Base-by-base conservation (phyloP, 2,329 filamentous ascomycete species). In the Aspergillus fumigatiaffinis region DNA sequence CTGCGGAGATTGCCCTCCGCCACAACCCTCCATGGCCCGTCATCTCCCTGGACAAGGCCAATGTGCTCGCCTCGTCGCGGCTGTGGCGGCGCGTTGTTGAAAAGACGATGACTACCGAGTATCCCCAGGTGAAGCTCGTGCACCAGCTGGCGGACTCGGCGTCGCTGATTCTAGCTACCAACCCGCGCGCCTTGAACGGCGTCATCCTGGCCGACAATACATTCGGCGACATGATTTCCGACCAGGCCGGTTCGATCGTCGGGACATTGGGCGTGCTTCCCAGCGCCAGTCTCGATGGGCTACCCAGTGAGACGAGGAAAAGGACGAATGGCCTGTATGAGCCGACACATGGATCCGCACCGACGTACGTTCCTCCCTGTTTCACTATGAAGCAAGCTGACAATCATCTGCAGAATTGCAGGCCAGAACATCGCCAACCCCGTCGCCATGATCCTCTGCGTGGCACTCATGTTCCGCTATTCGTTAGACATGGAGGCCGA, bases 391-490 rank as follows among this genome's bases (percentile, higher is more conserved):
- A 38, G 26, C 21, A 51, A 20, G n/a, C 20, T 51, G 35, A 51
- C 50, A 26, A 17, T 23, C 21, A 26, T 47, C 21, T 47, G 29
- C 49, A 91, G 96, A 66, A 96, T 97, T 67, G 91, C 89, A 0
- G 91, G 91, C 58, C 83, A 92, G 76, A 89, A 90, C 61, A 87
- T 95, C 63, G 91, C 94, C 67, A 95, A 93, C 78, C 92, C 92
- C 4, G 82, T 96, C 58, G 92, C 91, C 47, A 93, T 91, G 62
- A 90, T 97, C 61, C 84, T 97, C 23, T 95, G 91, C 3, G 84
- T 95, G 10, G 91, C 91, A 67, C 92, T 97, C 89, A 91, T 97
- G 88, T 84, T 96, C 68, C 87, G 90, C 67, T 97, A 96, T 80
- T 95, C 91, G 7, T 83, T 96, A 52, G 85, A 86, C 67, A 84